phyloP scores from a whole-genome alignment of 768 basidiomycete genomes.

The Cantharellus cinnabarinus region DNA sequence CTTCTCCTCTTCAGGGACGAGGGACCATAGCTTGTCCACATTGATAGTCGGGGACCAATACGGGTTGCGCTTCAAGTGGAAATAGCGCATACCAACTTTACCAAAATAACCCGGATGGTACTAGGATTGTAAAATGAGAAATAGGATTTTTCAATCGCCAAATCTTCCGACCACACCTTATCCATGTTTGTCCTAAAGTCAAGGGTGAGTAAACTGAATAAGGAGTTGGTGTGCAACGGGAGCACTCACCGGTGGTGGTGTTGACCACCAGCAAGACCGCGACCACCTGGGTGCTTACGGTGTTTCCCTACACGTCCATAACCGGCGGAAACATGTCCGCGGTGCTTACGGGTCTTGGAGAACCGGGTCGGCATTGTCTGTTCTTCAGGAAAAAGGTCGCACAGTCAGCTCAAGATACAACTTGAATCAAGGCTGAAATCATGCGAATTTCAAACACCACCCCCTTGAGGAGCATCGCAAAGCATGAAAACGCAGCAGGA shows the following conservation, averaged over 20 bases:
- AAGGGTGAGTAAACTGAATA: not conserved
- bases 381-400: not conserved
- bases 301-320: constrained; percentile 99
- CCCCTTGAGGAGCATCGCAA: not conserved
- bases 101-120: constrained; percentile 99
- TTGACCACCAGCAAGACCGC: constrained; percentile 99
- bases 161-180: constrained; percentile 25
- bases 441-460: not conserved
- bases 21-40: constrained; percentile 91
- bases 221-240: not conserved
- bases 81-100: constrained; percentile 99
- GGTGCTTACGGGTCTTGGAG: constrained; percentile 96
- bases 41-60: constrained; percentile 95
- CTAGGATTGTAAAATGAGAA: constrained; percentile 13
- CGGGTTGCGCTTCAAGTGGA: constrained; percentile 81
- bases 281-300: constrained; percentile 99
- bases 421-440: not conserved
- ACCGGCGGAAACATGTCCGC: constrained; percentile 98
- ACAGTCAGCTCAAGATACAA: not conserved
- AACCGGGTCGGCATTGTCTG: constrained; percentile 78
- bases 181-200: constrained; percentile 76
- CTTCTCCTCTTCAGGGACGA: constrained; percentile 75
- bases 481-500: not conserved
- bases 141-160: not conserved
- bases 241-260: constrained; percentile 86